phyloP scores from a whole-genome alignment of 768 basidiomycete genomes.

The Lactifluus hygrophoroides region DNA sequence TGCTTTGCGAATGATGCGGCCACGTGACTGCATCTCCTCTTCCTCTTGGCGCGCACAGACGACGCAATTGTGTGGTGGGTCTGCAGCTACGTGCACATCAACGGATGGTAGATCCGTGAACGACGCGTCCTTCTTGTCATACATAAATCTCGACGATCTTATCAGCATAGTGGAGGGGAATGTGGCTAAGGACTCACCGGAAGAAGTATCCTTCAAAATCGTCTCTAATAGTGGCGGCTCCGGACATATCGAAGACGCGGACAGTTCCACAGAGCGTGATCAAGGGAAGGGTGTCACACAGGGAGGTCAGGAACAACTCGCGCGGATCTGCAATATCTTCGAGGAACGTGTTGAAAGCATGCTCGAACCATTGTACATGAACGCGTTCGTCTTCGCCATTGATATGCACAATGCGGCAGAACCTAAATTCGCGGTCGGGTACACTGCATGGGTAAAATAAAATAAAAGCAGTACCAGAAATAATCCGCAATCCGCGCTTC shows the following conservation, averaged over 20 bases:
- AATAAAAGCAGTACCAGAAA: conserved; percentile 47
- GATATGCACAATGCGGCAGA: conserved; percentile 54
- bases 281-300: conserved; percentile 41
- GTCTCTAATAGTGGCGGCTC: not conserved
- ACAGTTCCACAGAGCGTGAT: conserved; percentile 41
- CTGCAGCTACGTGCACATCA: conserved; percentile 23
- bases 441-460: too few relatives aligned
- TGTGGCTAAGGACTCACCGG: not conserved
- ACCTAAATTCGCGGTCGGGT: conserved; percentile 36
- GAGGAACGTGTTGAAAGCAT: conserved; percentile 53
- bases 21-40: conserved; percentile 27
- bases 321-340: conserved; percentile 51
- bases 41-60: conserved; percentile 34
- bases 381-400: conserved; percentile 33
- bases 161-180: not conserved
- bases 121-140: conserved; percentile 37
- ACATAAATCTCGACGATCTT: conserved; percentile 29
- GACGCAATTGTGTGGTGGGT: conserved; percentile 46
- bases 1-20: conserved; percentile 21
- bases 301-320: conserved; percentile 54
- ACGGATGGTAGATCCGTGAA: conserved; percentile 34
- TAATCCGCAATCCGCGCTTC: conserved; percentile 42
- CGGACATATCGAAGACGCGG: conserved; percentile 27
- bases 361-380: conserved; percentile 72
- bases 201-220: conserved; percentile 15